These are phyloP conservation scores for Cochlearia excelsa DNA, from an alignment of 345 rosid genomes.

Conservation along the genomic window DNA sequence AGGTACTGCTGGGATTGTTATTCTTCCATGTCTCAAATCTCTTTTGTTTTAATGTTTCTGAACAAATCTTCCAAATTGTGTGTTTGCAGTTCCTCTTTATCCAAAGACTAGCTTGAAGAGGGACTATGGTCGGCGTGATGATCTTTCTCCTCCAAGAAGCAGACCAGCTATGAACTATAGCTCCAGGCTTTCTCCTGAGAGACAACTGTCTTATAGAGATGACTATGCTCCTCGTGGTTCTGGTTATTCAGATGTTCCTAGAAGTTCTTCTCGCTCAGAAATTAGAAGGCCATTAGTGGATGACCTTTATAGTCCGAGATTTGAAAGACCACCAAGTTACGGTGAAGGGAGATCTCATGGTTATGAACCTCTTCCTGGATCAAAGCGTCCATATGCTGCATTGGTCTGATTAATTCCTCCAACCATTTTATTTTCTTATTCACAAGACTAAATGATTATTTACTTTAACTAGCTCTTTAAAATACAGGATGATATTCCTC, in stretches of 20 bases:
- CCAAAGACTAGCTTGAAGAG: conserved; percentile 74
- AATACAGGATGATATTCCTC: conserved; percentile 77
- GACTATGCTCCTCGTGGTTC: conserved; percentile 70
- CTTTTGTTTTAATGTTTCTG: conserved; percentile 1
- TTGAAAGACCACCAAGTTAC: conserved; percentile 74
- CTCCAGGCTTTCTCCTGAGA: conserved; percentile 69
- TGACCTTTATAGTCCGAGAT: conserved; percentile 73
- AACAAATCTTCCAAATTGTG: conserved; percentile 15
- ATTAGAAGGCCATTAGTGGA: conserved; percentile 77
- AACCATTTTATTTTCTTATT: neutral
- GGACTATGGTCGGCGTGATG: conserved; percentile 75
- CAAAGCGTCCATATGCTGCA: conserved; percentile 82
- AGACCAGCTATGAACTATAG: conserved; percentile 72
- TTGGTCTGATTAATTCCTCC: conserved; percentile 50
- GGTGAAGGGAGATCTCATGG: conserved; percentile 79
- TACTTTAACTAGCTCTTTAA: neutral
- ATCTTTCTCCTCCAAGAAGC: conserved; percentile 78
- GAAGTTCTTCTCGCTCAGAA: conserved; percentile 61
- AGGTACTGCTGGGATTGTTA: conserved; percentile 43
- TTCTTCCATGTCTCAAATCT: conserved; percentile 1
- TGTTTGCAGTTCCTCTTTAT: conserved; percentile 60
- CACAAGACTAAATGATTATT: conserved; percentile 3
- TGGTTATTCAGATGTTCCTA: conserved; percentile 67
- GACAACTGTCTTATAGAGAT: conserved; percentile 73
- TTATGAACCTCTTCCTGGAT: conserved; percentile 78